Percentiles rank a stretch among this genome's conserved stretches.
Evolutionary conservation across 1,284 basidiomycete species (phyloP).

Genomic region (Trametes polyzona): DNA sequence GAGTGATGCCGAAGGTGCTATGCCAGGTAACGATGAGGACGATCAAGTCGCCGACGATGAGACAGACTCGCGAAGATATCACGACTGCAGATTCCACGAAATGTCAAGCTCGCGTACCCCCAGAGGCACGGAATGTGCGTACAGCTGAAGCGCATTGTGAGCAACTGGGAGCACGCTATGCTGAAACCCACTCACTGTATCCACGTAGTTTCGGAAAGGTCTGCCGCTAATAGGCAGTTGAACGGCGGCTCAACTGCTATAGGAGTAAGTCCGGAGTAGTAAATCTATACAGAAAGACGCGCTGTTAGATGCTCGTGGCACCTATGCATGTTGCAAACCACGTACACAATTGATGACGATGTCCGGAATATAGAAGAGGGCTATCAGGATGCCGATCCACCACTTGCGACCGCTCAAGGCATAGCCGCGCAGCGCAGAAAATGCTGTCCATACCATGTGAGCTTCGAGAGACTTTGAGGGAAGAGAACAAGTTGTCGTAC

Average conservation of each 20-base stretch:
- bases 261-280: constrained; percentile 2
- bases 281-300: not conserved
- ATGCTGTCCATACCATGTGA: not conserved
- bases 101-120: no score
- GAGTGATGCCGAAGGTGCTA: constrained; percentile 10
- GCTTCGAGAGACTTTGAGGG: not conserved
- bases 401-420: constrained; percentile 10
- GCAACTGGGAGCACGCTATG: not conserved
- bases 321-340: not conserved
- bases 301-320: not conserved
- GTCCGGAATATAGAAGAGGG: constrained; percentile 3
- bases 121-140: not conserved
- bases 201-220: not conserved
- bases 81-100: no score
- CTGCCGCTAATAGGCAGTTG: constrained; percentile 2
- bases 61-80: constrained; percentile 3
- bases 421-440: constrained; percentile 7
- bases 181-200: not conserved
- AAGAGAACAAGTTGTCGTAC: not conserved
- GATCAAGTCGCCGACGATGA: constrained; percentile 13
- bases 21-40: constrained; percentile 15
- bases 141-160: not conserved
- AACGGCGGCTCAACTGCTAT: not conserved
- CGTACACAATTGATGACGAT: constrained; percentile 2
- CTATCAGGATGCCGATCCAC: constrained; percentile 1